A percentile compares a stretch with the other conserved stretches of the same genome.
phyloP scores from a whole-genome alignment of 164 flowering plant species.

The Annona cherimola region DNA sequence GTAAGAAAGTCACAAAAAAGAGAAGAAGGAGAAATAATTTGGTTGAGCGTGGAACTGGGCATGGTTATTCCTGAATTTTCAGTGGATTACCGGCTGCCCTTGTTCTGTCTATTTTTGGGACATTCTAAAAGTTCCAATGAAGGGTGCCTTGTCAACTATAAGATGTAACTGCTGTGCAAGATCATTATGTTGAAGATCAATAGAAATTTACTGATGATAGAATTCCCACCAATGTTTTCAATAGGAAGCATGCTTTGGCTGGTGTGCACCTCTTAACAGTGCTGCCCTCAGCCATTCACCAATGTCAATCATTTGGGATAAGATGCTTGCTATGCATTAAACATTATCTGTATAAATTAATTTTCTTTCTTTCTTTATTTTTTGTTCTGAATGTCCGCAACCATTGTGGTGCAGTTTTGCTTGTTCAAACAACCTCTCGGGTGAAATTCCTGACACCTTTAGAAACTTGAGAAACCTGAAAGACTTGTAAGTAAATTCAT shows the following conservation, averaged over 20 bases:
- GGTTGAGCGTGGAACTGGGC: no score
- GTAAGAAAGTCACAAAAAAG: not conserved
- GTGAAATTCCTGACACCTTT: conserved; percentile 39
- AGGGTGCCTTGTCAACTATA: no score
- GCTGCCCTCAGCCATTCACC: not conserved
- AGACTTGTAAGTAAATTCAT: conserved; percentile 40
- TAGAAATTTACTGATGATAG: no score
- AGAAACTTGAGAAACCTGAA: conserved; percentile 36
- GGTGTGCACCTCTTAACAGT: not conserved
- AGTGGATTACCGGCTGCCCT: no score
- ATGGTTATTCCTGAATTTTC: no score
- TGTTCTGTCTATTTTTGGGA: no score
- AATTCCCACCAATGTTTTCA: no score
- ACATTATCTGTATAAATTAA: not conserved
- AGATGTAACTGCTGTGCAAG: no score
- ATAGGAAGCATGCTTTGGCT: not conserved
- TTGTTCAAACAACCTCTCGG: conserved; percentile 46
- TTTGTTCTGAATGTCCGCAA: not conserved
- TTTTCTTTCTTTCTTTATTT: no score
- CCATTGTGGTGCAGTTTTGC: conserved; percentile 16
- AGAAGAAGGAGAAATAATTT: not conserved
- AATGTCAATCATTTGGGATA: not conserved
- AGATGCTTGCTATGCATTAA: not conserved
- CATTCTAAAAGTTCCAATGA: no score
- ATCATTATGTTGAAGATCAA: no score